Evolutionary conservation across 1,284 basidiomycete genomes (phyloP), one percentile per base, ranked within the genome.

Genomic region (Cutaneotrichosporon cavernicola): DNA sequence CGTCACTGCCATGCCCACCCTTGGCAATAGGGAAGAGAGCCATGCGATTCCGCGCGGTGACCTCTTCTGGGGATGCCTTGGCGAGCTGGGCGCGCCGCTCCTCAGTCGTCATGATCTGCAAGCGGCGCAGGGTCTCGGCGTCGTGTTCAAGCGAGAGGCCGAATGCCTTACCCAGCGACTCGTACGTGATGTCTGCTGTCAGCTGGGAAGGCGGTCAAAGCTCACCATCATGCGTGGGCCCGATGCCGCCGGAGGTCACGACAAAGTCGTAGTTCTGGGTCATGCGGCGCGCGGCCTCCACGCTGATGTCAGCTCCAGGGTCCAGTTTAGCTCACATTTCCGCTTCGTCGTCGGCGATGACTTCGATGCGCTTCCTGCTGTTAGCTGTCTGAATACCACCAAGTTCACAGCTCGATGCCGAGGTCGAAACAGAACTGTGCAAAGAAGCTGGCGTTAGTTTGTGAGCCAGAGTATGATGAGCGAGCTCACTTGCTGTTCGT

Each of bases 281-380:
- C 84, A 98, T 87, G 6, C 92, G 84, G 59, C 86, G 83, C 38
- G 90, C 91, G 1, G 94, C 91, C 75, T 96, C 91, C 64, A 91
- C 83, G 68, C 90, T 92, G 74, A 11, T 14, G 59, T 66, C 50
- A 66, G 61, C 49, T 26, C 31, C 31, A 14, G 14, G 11, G 5
- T 5, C 10, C 9, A 18, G 14, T 2, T 1, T 0, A 4, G 52
- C 88, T 69, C 73, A 91, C 90, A 97, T 97, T 76, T 93, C 89
- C 11, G 87, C 86, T 74, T 93, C 90, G 61, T 93, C 89, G 74
- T 97, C 95, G 1, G 95, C 84, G 59, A 98, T 90, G 58, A 97
- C 92, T 73, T 97, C 92, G 73, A 97, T 88, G 46, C 89, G 86
- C 79, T 91, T 91, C 66, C 90, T 92, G 58, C 6, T 0, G 55